These are phyloP conservation scores for Verticillium tricorpus DNA, from an alignment of 2,329 filamentous ascomycete species.

Conservation along the genomic window DNA sequence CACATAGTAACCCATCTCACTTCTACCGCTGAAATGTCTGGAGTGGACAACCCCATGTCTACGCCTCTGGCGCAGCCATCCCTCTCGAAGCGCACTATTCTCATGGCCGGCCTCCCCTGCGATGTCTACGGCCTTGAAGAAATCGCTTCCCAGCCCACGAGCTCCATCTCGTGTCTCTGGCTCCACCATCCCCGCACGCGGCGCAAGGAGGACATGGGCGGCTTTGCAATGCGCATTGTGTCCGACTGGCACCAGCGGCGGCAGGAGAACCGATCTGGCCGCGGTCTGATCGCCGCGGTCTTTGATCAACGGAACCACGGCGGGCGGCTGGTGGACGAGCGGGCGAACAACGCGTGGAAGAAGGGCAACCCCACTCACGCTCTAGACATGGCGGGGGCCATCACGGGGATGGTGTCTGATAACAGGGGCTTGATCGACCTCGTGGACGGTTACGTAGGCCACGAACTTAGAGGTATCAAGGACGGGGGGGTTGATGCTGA, in stretches of 20 bases:
- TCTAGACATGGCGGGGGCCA: constrained; percentile 83
- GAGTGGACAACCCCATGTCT: constrained; percentile 15
- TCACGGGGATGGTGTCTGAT: constrained; percentile 71
- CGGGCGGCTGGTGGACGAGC: constrained; percentile 58
- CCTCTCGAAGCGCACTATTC: constrained; percentile 61
- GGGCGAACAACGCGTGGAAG: constrained; percentile 75
- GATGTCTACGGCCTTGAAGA: constrained; percentile 80
- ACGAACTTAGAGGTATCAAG: constrained; percentile 28
- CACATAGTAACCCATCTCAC: background rate
- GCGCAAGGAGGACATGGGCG: constrained; percentile 68
- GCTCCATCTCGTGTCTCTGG: constrained; percentile 76
- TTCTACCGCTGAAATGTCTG: constrained; percentile 15
- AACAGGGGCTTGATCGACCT: constrained; percentile 71
- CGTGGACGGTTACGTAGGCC: constrained; percentile 70
- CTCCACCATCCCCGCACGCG: constrained; percentile 78
- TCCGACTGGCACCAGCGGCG: constrained; percentile 50
- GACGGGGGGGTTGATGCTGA: constrained; percentile 17
- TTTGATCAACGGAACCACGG: constrained; percentile 97
- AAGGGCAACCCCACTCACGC: constrained; percentile 77
- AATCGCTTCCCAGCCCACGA: constrained; percentile 41
- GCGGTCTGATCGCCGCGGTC: constrained; percentile 71
- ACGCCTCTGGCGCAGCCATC: constrained; percentile 31
- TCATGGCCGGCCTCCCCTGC: constrained; percentile 73
- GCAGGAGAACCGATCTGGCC: constrained; percentile 20
- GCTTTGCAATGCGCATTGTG: constrained; percentile 65